Conservation (phyloP, 768 basidiomycete species). For the Candolleomyces efflorescens region DNA sequence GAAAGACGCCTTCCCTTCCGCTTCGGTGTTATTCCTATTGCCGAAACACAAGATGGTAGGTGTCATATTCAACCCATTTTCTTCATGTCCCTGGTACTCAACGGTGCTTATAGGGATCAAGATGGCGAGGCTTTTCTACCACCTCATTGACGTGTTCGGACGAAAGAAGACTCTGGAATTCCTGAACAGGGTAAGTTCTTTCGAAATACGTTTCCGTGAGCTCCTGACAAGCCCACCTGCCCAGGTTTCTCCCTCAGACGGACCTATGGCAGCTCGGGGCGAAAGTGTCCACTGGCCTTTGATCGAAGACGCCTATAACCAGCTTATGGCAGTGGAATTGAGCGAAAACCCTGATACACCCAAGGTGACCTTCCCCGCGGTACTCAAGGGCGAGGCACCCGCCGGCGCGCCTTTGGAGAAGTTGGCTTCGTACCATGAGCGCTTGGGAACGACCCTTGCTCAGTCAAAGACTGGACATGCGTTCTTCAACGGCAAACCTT, state of each 20-base stretch:
- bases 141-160: conserved; percentile 61
- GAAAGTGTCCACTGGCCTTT: background rate
- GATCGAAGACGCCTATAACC: conserved; percentile 27
- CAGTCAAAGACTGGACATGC: conserved; percentile 41
- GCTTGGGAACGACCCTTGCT: conserved; percentile 48
- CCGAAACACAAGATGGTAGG: conserved; percentile 47
- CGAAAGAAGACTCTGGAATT: conserved; percentile 59
- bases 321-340: conserved; percentile 27
- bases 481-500: conserved; percentile 89
- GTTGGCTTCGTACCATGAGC: conserved; percentile 47
- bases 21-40: conserved; percentile 80
- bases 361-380: conserved; percentile 14
- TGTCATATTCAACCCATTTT: background rate
- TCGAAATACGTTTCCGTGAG: background rate
- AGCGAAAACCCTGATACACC: conserved; percentile 23
- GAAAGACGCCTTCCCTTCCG: conserved; percentile 69
- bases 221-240: background rate
- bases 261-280: background rate
- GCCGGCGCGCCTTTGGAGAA: conserved; percentile 35
- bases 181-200: conserved; percentile 42
- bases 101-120: conserved; percentile 43
- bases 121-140: conserved; percentile 72
- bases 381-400: conserved; percentile 28
- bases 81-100: background rate
- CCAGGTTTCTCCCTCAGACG: background rate